Base-by-base conservation (phyloP, 768 basidiomycete species). In the Auricularia sp. region DNA sequence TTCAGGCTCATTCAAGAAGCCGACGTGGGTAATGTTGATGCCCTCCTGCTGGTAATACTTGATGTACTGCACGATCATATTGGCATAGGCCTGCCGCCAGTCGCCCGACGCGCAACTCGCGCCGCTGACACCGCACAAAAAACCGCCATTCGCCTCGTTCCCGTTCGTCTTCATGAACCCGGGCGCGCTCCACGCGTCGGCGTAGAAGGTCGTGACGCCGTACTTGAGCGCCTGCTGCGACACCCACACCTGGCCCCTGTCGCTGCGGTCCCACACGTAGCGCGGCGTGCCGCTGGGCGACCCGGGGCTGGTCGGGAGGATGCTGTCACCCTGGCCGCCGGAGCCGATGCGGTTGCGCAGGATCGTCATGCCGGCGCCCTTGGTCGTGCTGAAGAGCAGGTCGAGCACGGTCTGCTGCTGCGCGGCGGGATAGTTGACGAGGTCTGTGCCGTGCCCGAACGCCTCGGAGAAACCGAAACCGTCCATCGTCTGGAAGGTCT, bases 111-210 rank as follows among this genome's bases (percentile, higher is more conserved):
- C n/a, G 58, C 66, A 66, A 2, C 54, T 66, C 29, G 61, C 59
- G 58, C 66, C 66, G 35, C 61, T 63, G 18, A 66, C 66, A 18
- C 66, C 66, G 36, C 66, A 66, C 18, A 66, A 54, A 1, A 36
- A 61, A 1, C 66, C 66, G 47, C 63, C 66, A 45, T 66, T 62
- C 0, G 44, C 36, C 44, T 66, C 54, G 13, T 59, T 11, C 1
- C 66, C 66, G 44, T 64, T 64, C 16, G 66, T 66, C 63, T 66
- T 66, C 66, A 66, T 66, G 35, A 63, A 66, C 14, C 66, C 66
- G 2, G 66, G 66, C 8, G 66, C 66, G 47, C 63, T 64, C 66
- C 66, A 66, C 13, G 66, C 66, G 56, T 66, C 63, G 24, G 66
- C 66, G 54, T 66, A 66, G 63, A 66, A 44, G 16, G 47, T 63